phyloP scores from a whole-genome alignment of 2,329 filamentous ascomycete genomes.

The Penicillium sp. region DNA sequence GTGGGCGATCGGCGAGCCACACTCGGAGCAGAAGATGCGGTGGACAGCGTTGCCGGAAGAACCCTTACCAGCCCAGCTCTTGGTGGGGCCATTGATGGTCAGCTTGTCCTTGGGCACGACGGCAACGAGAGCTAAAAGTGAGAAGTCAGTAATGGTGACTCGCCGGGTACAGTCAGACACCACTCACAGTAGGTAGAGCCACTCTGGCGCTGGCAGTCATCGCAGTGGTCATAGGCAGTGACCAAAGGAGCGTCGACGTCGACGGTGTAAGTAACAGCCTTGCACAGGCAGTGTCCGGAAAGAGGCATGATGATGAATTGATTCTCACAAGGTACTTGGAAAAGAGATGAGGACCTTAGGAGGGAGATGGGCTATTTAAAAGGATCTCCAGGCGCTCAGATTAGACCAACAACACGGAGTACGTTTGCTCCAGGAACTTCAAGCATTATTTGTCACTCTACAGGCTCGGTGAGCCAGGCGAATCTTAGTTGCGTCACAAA shows the following conservation, averaged over 20 bases:
- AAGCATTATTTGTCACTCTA: no score
- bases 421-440: no score
- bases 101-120: constrained; percentile 69
- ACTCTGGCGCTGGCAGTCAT: constrained; percentile 71
- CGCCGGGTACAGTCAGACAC: neutral
- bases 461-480: no score
- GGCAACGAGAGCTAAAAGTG: constrained; percentile 58
- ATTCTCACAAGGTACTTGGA: constrained; percentile 27
- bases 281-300: constrained; percentile 71
- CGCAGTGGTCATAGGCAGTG: constrained; percentile 70
- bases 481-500: no score
- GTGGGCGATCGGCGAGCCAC: constrained; percentile 70
- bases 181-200: constrained; percentile 64
- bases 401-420: no score
- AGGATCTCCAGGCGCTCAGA: neutral
- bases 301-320: constrained; percentile 59
- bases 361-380: constrained; percentile 17
- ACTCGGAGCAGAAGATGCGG: constrained; percentile 70
- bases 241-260: constrained; percentile 44
- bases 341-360: constrained; percentile 16
- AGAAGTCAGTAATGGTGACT: constrained; percentile 3
- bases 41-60: constrained; percentile 65
- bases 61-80: constrained; percentile 64
- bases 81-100: constrained; percentile 63
- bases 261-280: constrained; percentile 69